A percentile compares a stretch with the other conserved stretches of the same genome.
Evolutionary conservation across 2,329 filamentous ascomycete species (phyloP).

Genomic region (Cladophialophora psammophila): DNA sequence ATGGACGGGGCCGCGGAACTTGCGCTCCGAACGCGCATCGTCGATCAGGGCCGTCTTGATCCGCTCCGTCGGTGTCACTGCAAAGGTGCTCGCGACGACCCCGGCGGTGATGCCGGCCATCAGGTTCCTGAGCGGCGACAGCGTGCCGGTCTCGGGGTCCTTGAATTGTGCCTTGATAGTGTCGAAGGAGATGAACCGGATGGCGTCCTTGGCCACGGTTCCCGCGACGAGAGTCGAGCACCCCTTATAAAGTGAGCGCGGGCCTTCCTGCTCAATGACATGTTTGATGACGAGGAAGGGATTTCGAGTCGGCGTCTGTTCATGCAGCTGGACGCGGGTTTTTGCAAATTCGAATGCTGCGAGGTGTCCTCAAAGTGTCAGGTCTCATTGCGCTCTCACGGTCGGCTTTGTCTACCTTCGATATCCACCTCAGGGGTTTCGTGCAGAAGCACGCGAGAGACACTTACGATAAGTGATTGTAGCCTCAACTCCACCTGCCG

Average conservation of each 20-base stretch:
- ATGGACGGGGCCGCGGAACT: conserved; percentile 61
- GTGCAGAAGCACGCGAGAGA: neutral
- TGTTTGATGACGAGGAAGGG: conserved; percentile 64
- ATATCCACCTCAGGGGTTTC: too few species aligned
- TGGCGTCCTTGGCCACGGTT: conserved; percentile 69
- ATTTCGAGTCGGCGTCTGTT: conserved; percentile 57
- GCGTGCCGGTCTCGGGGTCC: conserved; percentile 61
- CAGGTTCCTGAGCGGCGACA: conserved; percentile 65
- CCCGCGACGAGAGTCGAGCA: conserved; percentile 68
- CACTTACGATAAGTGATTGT: conserved; percentile 50
- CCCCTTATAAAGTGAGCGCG: conserved; percentile 68
- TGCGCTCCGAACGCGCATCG: conserved; percentile 58
- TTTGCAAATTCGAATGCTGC: conserved; percentile 72
- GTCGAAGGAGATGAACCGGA: conserved; percentile 72
- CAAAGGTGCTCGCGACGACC: conserved; percentile 67
- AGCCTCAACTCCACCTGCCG: conserved; percentile 63
- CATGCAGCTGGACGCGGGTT: conserved; percentile 66
- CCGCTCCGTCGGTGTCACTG: conserved; percentile 72
- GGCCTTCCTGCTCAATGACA: conserved; percentile 64
- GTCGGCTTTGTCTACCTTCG: too few species aligned
- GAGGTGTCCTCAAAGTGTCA: neutral
- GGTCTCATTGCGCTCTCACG: neutral
- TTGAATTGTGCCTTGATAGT: conserved; percentile 64
- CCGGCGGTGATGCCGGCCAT: conserved; percentile 70
- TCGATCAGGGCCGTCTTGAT: conserved; percentile 74